Evolutionary conservation across 257 asterid species (phyloP), one percentile per base, ranked within the genome.

Genomic region (Primulina eburnea): DNA sequence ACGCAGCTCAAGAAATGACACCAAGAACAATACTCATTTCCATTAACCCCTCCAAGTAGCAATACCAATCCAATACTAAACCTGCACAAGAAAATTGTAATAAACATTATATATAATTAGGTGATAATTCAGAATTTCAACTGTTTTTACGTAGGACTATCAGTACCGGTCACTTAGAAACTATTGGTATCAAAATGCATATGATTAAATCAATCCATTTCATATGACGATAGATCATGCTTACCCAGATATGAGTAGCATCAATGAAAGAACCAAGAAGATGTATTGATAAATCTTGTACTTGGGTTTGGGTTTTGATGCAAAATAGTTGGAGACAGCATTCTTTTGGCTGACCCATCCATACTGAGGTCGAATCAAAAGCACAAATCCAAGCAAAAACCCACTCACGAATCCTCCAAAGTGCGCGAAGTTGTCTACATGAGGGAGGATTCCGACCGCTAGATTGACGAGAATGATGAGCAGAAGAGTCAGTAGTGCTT

Each of bases 351-450:
- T 86, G 3, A 89, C 74, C 75, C 82, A 91, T 38, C 92, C 89
- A 47, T 63, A 94, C n/a, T 91, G 99, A 30, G 99, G 99, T 6
- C 93, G 92, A 38, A 94, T 70, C 66, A 94, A 72, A n/a, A 89
- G 87, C 26, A 94, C 73, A 56, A 87, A 91, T 10, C 99, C 99
- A 2, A 91, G 86, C 0, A 91, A 68, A 72, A 87, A 91, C 14
- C 99, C 99, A 0, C 95, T 79, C 5, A 73, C 2, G 65, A 94
- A 94, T 69, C 99, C 99, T 21, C 99, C 99, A 30, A 88, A 68
- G 73, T 94, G 99, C 14, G 99, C 99, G 68, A 94, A 94, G 80
- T 94, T 94, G 73, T 94, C 99, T 0, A 94, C 97, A 17, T 94
- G 99, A 11, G 99, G 99, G 58, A 94, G 93, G 71, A 94, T 85